These are phyloP conservation scores for Mycosphaerella arachidis DNA, from an alignment of 2,329 filamentous ascomycete genomes.

Conservation along the genomic window DNA sequence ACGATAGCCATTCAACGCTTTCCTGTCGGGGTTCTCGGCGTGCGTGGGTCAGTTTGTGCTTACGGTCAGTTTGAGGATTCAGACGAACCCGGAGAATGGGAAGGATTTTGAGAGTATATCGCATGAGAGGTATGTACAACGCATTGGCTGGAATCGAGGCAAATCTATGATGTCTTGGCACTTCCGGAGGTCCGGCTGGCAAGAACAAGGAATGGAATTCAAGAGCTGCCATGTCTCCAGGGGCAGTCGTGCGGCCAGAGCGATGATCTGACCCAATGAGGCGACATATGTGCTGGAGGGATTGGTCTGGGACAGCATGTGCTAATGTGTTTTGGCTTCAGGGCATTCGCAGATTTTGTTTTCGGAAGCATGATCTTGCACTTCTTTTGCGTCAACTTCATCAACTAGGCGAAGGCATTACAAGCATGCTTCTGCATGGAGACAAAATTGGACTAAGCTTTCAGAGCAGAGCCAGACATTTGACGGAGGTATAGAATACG, in stretches of 20 bases:
- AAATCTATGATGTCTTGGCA: not conserved
- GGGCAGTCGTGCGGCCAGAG: too few species aligned
- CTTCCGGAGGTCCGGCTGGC: not conserved
- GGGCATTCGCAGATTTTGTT: conserved; percentile 93
- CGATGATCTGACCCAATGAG: too few species aligned
- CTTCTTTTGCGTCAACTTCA: conserved; percentile 99
- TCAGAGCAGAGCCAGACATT: not conserved
- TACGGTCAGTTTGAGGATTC: conserved; percentile 83
- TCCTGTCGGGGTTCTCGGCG: conserved; percentile 88
- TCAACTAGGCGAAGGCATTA: conserved; percentile 63
- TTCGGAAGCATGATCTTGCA: conserved; percentile 93
- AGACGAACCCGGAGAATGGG: conserved; percentile 81
- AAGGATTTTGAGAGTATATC: conserved; percentile 70
- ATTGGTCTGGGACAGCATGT: not conserved
- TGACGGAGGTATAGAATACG: not conserved
- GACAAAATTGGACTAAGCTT: not conserved
- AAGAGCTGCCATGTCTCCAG: too few species aligned
- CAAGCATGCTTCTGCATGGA: too few species aligned
- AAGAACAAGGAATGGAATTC: too few species aligned
- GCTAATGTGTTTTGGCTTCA: conserved; percentile 35
- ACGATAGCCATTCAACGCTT: conserved; percentile 90
- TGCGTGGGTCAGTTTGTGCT: conserved; percentile 97
- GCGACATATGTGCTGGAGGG: not conserved
- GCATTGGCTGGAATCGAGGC: not conserved
- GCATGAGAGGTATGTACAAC: conserved; percentile 64